A percentile compares a stretch with the other conserved stretches of the same genome.
phyloP scores from a whole-genome alignment of 2,329 filamentous ascomycete species.

The Ophiostoma fasciatum region DNA sequence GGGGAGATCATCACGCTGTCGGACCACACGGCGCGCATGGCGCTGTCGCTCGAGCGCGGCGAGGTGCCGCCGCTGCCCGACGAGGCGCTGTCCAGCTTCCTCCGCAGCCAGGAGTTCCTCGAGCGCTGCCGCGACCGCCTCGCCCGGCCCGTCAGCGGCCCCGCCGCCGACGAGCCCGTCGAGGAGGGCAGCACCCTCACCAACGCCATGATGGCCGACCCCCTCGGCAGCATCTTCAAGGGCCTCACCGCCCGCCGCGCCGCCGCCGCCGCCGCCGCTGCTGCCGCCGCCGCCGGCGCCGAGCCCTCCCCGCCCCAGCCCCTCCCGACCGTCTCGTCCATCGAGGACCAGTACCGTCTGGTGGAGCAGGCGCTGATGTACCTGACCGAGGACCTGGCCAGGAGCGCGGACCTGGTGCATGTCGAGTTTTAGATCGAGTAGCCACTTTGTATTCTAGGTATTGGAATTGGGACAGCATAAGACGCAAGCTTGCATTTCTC shows the following conservation, averaged over 20 bases:
- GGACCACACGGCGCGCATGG: constrained; percentile 27
- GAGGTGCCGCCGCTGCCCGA: constrained; percentile 12
- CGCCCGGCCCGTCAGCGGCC: constrained; percentile 2
- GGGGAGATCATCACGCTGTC: constrained; percentile 26
- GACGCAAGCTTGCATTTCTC: too few species aligned
- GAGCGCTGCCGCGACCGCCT: constrained; percentile 12
- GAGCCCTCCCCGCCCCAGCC: too few species aligned
- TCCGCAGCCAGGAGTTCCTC: constrained; percentile 11
- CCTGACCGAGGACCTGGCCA: constrained; percentile 11
- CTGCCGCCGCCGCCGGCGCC: not conserved
- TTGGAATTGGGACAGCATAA: too few species aligned
- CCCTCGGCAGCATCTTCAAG: constrained; percentile 9
- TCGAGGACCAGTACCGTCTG: constrained; percentile 13
- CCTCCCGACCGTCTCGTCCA: too few species aligned
- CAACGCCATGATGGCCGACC: constrained; percentile 7
- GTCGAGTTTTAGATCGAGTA: too few species aligned
- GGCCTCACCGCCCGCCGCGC: constrained; percentile 4
- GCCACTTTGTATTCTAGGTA: too few species aligned
- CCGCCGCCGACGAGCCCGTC: constrained; percentile 2
- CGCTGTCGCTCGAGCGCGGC: constrained; percentile 19
- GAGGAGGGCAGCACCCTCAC: constrained; percentile 5
- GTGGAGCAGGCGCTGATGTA: constrained; percentile 13
- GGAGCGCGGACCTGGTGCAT: constrained; percentile 8
- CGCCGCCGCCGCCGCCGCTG: not conserved
- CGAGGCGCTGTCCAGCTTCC: constrained; percentile 9